Base-by-base conservation (phyloP, 257 asterid genomes). In the Primulina eburnea region DNA sequence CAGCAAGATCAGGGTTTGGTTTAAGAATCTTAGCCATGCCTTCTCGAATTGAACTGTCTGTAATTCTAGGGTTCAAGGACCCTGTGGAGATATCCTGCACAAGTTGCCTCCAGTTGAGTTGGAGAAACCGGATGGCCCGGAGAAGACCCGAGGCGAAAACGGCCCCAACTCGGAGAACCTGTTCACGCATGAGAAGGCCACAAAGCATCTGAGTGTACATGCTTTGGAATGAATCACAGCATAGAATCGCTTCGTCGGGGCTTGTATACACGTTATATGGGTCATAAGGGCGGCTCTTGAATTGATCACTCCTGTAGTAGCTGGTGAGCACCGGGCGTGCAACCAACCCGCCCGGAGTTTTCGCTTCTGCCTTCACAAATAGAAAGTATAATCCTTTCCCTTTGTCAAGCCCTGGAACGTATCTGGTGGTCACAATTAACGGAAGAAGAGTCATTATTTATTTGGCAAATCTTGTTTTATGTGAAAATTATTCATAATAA, bases 311-410 rank as follows among this genome's bases (percentile, higher is more conserved):
- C 67, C 87, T 89, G 89, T 87, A 89, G 77, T 89, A 89, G 75
- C 97, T 88, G 7, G 96, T 91, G 60, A 91, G 82, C 18, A 89
- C 97, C 17, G 97, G 96, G 2, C 96, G 88, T 0, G 96, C 96
- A 0, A 83, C 78, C 2, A 92, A 82, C 14, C 97, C 97, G 47
- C 97, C 77, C 0, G 89, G 92, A 3, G 97, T 92, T 69, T 74
- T 83, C 26, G 89, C 76, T 67, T 88, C 96, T 0, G 96, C 87
- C 78, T 87, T 92, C 18, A 85, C 66, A 76, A 89, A 92, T 1
- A 86, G 81, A 60, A 89, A 92, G 84, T 89, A 87, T 29, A 92
- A 76, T 5, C 87, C 92, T 73, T 87, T 89, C 5, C 97, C 97
- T 66, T 89, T 82, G 86, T 87, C 92, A 30, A 92, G 69, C 4